Evolutionary conservation across 1,284 basidiomycete genomes (phyloP).

Genomic region (Exobasidium cylindrosporum): DNA sequence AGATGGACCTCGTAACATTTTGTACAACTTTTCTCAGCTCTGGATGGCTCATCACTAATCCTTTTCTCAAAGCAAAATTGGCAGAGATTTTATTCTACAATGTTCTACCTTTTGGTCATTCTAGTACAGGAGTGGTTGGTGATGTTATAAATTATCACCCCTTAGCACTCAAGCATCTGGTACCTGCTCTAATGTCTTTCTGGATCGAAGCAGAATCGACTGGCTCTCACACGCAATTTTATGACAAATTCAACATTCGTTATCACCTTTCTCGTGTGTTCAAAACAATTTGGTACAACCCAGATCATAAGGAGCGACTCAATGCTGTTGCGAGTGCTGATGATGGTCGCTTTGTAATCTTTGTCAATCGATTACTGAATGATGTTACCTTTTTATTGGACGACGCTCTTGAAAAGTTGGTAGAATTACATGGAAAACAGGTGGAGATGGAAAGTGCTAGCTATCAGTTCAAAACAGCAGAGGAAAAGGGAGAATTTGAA

Average conservation of each 20-base stretch:
- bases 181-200: conserved; percentile 88
- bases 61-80: conserved; percentile 95
- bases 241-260: conserved; percentile 88
- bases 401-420: conserved; percentile 84
- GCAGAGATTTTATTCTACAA: conserved; percentile 88
- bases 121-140: conserved; percentile 74
- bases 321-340: conserved; percentile 32
- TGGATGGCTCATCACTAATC: conserved; percentile 96
- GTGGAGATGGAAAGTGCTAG: conserved; percentile 71
- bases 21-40: conserved; percentile 87
- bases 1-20: conserved; percentile 84
- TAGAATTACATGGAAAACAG: conserved; percentile 83
- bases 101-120: conserved; percentile 71
- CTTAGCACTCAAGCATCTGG: conserved; percentile 79
- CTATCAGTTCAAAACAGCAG: conserved; percentile 66
- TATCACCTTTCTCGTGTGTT: conserved; percentile 49
- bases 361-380: conserved; percentile 97
- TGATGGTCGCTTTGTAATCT: conserved; percentile 64
- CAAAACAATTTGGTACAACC: conserved; percentile 49
- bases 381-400: conserved; percentile 98
- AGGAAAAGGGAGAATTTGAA: conserved; percentile 81
- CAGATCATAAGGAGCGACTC: conserved; percentile 47
- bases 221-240: conserved; percentile 95
- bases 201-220: conserved; percentile 98
- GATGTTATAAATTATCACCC: conserved; percentile 79